Evolutionary conservation across 306 rosid species (phyloP).

Genomic region (Quercus agrifolia): DNA sequence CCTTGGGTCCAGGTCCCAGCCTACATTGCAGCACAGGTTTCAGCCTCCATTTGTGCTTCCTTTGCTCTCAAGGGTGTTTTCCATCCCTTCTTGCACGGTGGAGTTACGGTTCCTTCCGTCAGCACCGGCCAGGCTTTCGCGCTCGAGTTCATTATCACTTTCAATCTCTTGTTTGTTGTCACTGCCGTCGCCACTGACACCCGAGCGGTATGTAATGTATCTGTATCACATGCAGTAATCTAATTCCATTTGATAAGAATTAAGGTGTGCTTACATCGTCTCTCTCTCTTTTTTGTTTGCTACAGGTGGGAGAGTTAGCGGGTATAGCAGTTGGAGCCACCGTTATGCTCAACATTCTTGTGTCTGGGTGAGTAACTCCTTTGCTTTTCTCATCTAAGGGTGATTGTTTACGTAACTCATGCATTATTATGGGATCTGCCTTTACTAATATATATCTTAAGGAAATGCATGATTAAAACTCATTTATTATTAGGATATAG

Average conservation of each 20-base stretch:
- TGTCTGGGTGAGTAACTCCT: slow-evolving; percentile 59
- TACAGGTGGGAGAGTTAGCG: slow-evolving; percentile 82
- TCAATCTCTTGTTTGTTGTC: slow-evolving; percentile 79
- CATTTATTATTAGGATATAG: too few relatives aligned
- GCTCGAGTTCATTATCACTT: slow-evolving; percentile 79
- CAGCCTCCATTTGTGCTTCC: slow-evolving; percentile 75
- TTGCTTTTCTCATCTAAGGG: neutral
- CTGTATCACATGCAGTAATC: too few relatives aligned
- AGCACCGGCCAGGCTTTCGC: slow-evolving; percentile 68
- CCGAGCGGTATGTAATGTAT: slow-evolving; percentile 52
- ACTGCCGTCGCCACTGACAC: slow-evolving; percentile 96
- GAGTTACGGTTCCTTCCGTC: slow-evolving; percentile 71
- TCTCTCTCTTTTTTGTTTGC: neutral
- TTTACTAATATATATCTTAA: too few relatives aligned
- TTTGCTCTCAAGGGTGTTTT: slow-evolving; percentile 73
- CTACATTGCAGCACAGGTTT: slow-evolving; percentile 73
- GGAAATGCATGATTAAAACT: rapidly evolving
- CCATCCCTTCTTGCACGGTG: slow-evolving; percentile 77
- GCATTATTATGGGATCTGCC: too few relatives aligned
- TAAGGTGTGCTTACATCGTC: neutral
- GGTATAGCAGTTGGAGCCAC: slow-evolving; percentile 93
- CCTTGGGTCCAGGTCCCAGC: slow-evolving; percentile 92
- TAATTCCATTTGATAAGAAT: neutral
- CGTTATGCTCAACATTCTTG: slow-evolving; percentile 80
- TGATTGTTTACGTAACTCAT: too few relatives aligned